Evolutionary conservation across 1,284 basidiomycete genomes (phyloP).

Genomic region (Sanghuangporus baumii): DNA sequence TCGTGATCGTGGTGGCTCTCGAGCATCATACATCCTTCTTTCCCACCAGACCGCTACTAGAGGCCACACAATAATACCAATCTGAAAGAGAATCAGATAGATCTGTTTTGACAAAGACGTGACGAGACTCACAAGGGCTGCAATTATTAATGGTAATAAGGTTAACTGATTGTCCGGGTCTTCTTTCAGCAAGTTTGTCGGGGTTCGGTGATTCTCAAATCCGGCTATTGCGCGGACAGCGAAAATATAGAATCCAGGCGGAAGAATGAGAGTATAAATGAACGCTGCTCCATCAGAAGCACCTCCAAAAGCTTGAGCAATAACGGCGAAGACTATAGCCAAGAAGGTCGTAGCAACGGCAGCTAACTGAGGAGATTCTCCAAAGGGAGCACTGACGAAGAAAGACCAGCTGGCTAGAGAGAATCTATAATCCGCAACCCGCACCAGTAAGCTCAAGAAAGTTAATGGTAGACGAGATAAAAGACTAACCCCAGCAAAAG

Average conservation of each 20-base stretch:
- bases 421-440: constrained; percentile 27
- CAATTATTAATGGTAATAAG: constrained; percentile 57
- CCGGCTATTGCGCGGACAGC: constrained; percentile 61
- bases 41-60: constrained; percentile 56
- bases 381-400: constrained; percentile 63
- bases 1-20: constrained; percentile 30
- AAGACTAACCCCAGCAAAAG: constrained; percentile 48
- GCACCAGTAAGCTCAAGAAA: constrained; percentile 12
- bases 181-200: constrained; percentile 45
- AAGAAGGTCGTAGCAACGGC: constrained; percentile 64
- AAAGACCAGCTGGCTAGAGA: constrained; percentile 66
- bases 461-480: background rate
- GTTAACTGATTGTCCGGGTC: constrained; percentile 56
- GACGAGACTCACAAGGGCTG: constrained; percentile 47
- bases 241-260: constrained; percentile 71
- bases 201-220: constrained; percentile 53
- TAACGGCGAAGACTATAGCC: constrained; percentile 59
- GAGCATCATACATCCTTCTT: constrained; percentile 54
- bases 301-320: constrained; percentile 53
- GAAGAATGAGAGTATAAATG: constrained; percentile 67
- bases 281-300: constrained; percentile 45
- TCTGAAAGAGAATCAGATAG: constrained; percentile 30
- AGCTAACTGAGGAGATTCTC: constrained; percentile 67
- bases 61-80: constrained; percentile 69
- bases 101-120: background rate